Base-by-base conservation (phyloP, 768 basidiomycete species). In the Collybia mongolica region DNA sequence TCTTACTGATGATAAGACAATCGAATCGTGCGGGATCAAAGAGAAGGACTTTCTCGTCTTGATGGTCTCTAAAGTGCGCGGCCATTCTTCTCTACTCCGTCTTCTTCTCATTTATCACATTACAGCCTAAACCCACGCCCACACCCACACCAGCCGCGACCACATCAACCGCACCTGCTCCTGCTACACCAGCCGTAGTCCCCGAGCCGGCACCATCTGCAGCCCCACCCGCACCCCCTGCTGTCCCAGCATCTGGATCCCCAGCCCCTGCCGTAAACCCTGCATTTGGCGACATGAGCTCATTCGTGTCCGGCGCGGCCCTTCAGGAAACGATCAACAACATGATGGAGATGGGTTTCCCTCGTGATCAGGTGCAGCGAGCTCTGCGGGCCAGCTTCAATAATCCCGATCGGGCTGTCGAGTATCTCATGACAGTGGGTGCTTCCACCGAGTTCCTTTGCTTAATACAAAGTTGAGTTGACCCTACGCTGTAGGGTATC, bases 41-140 rank as follows among this genome's bases (percentile, higher is more conserved):
- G 96, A 98, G 71, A 98, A 97, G 74, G 96, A 97, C 68, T 99
- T 99, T 73, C 73, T 98, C 53, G 97, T 99, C n/a, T 83, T 99
- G 38, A 99, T 98, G 96, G 91, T 98, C 28, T 83, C 93, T 44
- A 98, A 97, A 84, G 95, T 95, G 54, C 44, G 73, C 39, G 35
- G 18, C 28, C 17, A n/a, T 46, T 46, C 24, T 19, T 29, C 35
- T 36, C 12, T n/a, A 49, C 64, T 28, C 46, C 63, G 42, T 54
- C 65, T 35, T 52, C 65, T 22, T 50, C 72, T 45, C 47, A 39
- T 44, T 5, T n/a, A 11, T 11, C 28, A 28, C 39, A 41, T 14
- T 35, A 40, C 26, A 63, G 61, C 61, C 61, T 11, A 63, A 60
- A 52, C 57, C 61, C 1, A 51, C 54, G 1, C 46, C 62, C 6